Percentiles rank a stretch among this genome's conserved stretches.
Evolutionary conservation across 2,329 filamentous ascomycete genomes (phyloP).

Genomic region (Xylariaceae sp.): DNA sequence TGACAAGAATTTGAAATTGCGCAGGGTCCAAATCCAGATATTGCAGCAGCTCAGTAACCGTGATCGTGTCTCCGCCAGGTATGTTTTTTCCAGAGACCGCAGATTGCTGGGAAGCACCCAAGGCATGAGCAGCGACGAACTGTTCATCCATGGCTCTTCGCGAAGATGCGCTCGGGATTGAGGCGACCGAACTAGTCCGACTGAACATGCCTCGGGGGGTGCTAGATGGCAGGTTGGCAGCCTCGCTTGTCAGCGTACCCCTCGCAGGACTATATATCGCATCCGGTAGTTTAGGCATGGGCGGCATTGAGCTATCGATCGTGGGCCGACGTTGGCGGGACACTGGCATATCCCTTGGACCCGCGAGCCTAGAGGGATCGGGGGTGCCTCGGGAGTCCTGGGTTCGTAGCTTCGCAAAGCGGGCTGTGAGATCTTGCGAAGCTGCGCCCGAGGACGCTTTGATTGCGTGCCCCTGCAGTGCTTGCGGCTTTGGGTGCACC

Average conservation of each 20-base stretch:
- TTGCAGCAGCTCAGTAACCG: constrained; percentile 61
- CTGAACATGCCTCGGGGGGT: constrained; percentile 57
- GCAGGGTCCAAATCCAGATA: constrained; percentile 51
- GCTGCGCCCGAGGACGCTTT: constrained; percentile 28
- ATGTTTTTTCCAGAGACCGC: too few species aligned
- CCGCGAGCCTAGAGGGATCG: constrained; percentile 32
- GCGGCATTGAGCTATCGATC: constrained; percentile 44
- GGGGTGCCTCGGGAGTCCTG: constrained; percentile 41
- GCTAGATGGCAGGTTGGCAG: constrained; percentile 57
- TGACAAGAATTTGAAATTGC: constrained; percentile 63
- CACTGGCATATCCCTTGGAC: constrained; percentile 47
- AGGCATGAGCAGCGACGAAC: constrained; percentile 24
- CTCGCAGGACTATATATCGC: constrained; percentile 73
- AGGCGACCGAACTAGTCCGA: constrained; percentile 47
- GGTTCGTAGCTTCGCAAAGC: constrained; percentile 48
- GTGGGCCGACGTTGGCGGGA: constrained; percentile 36
- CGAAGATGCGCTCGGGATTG: constrained; percentile 22
- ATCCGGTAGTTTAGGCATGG: constrained; percentile 62
- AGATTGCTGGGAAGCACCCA: constrained; percentile 38
- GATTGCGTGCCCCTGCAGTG: constrained; percentile 55
- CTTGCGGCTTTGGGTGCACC: constrained; percentile 60
- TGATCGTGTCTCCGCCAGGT: constrained; percentile 44
- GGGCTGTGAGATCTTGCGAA: constrained; percentile 43
- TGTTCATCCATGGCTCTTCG: constrained; percentile 28
- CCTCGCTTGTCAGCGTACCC: constrained; percentile 59